Percentiles rank a stretch among this genome's conserved stretches.
These are phyloP conservation scores for Globisporangium carolinianum DNA, from an alignment of 352 stramenopile genomes.

Conservation along the genomic window DNA sequence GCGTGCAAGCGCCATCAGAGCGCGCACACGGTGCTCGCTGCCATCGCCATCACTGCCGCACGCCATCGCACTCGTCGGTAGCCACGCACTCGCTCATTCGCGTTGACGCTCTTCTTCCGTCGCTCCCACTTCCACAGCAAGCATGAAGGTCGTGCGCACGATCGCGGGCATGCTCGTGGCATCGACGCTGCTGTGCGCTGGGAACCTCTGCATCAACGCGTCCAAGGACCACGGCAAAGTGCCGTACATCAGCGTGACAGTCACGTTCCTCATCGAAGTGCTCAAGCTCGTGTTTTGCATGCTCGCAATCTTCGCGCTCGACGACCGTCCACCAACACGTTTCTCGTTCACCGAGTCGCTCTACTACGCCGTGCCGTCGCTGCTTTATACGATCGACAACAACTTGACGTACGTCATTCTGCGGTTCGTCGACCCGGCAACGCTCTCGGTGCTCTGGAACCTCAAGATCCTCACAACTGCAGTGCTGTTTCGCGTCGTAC, in stretches of 20 bases:
- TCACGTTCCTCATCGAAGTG: constrained; percentile 81
- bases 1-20: too few species aligned
- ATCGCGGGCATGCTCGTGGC: constrained; percentile 56
- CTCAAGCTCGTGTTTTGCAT: constrained; percentile 62
- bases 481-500: constrained; percentile 76
- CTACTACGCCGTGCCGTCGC: constrained; percentile 77
- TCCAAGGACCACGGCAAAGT: constrained; percentile 75
- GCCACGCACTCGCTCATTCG: too few species aligned
- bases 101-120: too few species aligned
- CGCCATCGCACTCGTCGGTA: too few species aligned
- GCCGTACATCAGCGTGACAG: constrained; percentile 76
- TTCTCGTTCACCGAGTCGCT: constrained; percentile 49
- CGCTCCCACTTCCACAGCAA: background rate
- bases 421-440: constrained; percentile 79
- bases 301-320: constrained; percentile 30
- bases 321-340: constrained; percentile 26
- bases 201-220: constrained; percentile 81
- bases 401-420: constrained; percentile 87
- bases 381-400: constrained; percentile 86
- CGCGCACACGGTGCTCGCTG: too few species aligned
- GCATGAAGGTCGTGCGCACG: constrained; percentile 43
- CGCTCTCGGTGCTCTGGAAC: constrained; percentile 85
- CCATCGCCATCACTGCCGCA: too few species aligned
- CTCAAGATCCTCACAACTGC: constrained; percentile 85
- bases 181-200: constrained; percentile 65